These are phyloP conservation scores for Dendrobium catenatum DNA, from an alignment of 106 monocot genomes.

Conservation along the genomic window DNA sequence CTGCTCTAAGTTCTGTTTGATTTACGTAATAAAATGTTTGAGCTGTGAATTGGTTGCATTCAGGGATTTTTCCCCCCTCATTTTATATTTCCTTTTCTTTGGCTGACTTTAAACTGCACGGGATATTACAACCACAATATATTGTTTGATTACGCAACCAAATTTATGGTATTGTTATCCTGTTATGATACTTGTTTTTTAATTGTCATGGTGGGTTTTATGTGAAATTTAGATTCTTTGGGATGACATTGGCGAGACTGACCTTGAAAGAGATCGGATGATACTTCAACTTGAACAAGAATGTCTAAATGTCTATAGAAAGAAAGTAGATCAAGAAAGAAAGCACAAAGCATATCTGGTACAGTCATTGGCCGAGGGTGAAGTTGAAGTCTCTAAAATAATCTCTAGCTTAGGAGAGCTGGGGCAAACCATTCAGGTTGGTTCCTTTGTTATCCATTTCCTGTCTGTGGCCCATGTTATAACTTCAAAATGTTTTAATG, in stretches of 20 bases:
- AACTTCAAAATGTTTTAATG: neutral
- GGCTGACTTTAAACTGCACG: too few species aligned
- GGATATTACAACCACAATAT: neutral
- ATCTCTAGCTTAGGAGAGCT: conserved; percentile 61
- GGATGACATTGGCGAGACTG: conserved; percentile 86
- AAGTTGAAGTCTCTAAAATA: conserved; percentile 54
- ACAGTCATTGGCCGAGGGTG: conserved; percentile 45
- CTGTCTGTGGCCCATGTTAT: neutral
- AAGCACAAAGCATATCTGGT: conserved; percentile 67
- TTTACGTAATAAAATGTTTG: too few species aligned
- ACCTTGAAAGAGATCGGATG: conserved; percentile 66
- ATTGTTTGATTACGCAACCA: neutral
- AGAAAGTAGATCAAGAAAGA: conserved; percentile 68
- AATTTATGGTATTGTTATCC: neutral
- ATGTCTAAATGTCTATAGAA: conserved; percentile 71
- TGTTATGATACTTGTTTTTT: neutral
- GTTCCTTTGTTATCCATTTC: neutral
- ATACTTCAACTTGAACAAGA: conserved; percentile 79
- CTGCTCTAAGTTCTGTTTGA: neutral
- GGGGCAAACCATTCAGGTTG: conserved; percentile 37
- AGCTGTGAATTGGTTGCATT: too few species aligned
- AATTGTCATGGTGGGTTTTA: neutral
- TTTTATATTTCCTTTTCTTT: too few species aligned
- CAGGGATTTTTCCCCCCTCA: too few species aligned
- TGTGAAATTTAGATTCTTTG: conserved; percentile 46